These are phyloP conservation scores for Naganishia sp. DNA, from an alignment of 1,284 basidiomycete genomes.

Conservation along the genomic window DNA sequence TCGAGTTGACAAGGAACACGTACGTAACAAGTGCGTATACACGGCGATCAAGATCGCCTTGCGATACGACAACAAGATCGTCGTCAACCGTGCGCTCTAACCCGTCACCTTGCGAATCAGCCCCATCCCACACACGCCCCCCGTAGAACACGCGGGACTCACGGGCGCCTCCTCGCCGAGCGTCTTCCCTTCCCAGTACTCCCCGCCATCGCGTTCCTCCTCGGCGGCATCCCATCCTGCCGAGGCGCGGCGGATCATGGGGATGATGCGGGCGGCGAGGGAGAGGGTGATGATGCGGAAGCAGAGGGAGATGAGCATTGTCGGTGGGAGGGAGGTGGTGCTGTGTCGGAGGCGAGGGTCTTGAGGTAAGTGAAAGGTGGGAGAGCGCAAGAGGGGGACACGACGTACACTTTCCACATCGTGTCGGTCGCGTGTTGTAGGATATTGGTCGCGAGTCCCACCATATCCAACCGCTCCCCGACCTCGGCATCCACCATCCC, in stretches of 20 bases:
- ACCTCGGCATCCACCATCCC: neutral
- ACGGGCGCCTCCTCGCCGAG: slow-evolving; percentile 51
- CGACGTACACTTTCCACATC: slow-evolving; percentile 35
- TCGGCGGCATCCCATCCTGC: slow-evolving; percentile 47
- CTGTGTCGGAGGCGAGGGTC: neutral
- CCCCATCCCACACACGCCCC: neutral
- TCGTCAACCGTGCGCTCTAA: slow-evolving; percentile 52
- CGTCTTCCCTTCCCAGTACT: slow-evolving; percentile 51
- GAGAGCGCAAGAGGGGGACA: neutral
- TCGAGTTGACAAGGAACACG: slow-evolving; percentile 34
- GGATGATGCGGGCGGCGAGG: slow-evolving; percentile 75
- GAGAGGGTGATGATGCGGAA: slow-evolving; percentile 84
- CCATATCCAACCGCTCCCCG: slow-evolving; percentile 26
- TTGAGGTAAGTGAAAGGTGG: neutral
- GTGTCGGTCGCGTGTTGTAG: slow-evolving; percentile 29
- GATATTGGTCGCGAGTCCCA: slow-evolving; percentile 31
- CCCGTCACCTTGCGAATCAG: neutral
- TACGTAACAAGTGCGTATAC: slow-evolving; percentile 54
- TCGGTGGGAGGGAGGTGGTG: slow-evolving; percentile 47
- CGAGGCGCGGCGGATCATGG: slow-evolving; percentile 63
- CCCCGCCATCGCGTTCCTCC: slow-evolving; percentile 33
- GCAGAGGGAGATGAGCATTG: slow-evolving; percentile 69
- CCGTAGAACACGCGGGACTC: slow-evolving; percentile 32
- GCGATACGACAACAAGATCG: slow-evolving; percentile 51
- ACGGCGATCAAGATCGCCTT: slow-evolving; percentile 54